Base-by-base conservation (phyloP, 176 grass and related monocot genomes). In the Oryza coarctata region DNA sequence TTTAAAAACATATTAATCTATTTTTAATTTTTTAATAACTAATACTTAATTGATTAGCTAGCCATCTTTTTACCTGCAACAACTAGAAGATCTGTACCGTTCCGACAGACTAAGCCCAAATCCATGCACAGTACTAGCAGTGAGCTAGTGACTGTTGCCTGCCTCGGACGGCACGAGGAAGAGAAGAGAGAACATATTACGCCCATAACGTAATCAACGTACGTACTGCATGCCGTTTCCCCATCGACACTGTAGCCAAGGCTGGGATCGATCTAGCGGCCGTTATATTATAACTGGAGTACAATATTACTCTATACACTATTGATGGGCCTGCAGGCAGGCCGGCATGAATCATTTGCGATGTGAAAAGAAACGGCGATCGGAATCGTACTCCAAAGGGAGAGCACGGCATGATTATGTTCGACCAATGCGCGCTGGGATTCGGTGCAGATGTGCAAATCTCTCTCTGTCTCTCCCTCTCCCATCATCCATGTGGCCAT, bases 121-220 rank as follows among this genome's bases (percentile, higher is more conserved):
- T n/a, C n/a, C 61, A 65, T 58, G 70, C 30, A 83, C 10, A 38
- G 39, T 17, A 23, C 7, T 18, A 43, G 8, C 63, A 44, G 18
- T 55, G 50, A 55, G 47, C 47, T 17, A 52, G 47, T 52, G 17
- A 52, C 13, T 28, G 0, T 0, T 27, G 40, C 14, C 9, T 36
- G 45, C 7, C 84, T 90, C 68, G 88, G 84, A 33, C 83, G 73
- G 74, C 88, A 79, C 68, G 68, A 83, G 74, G 1, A 11, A 11
- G 55, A 60, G 27, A 39, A 22, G 50, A 55, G 50, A 8, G 2
- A 73, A 79, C 82, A 8, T 36, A 72, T 74, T 77, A n/a, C 60
- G 71, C 65, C 78, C 87, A 71, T 89, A 71, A 80, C 73, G 73
- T 31, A 73, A 86, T 82, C 87, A 34, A 29, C 4, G n/a, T 32